Conservation (phyloP, 2,329 filamentous ascomycete genomes). For the Fusarium torreyae region DNA sequence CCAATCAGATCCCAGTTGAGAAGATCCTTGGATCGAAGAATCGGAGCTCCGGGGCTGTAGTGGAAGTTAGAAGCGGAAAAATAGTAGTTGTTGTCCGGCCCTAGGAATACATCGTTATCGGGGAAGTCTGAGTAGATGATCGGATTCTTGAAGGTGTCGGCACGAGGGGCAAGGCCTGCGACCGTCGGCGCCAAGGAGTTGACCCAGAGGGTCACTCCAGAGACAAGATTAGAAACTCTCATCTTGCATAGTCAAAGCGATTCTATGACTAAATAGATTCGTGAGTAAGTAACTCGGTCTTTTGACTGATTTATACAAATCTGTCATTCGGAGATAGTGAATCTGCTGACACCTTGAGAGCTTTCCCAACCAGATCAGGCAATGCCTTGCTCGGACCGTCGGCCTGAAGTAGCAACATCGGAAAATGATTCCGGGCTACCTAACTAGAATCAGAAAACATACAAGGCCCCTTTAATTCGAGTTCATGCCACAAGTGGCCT, state of each 20-base stretch:
- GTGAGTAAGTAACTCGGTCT: accelerated
- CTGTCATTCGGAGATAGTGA: not conserved
- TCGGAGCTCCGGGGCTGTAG: slow-evolving; percentile 69
- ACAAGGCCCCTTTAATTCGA: not conserved
- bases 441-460: slow-evolving; percentile 4
- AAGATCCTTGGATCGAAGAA: slow-evolving; percentile 69
- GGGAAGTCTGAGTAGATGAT: slow-evolving; percentile 70
- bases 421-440: slow-evolving; percentile 10
- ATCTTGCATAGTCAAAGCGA: not conserved
- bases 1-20: slow-evolving; percentile 65
- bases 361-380: not conserved
- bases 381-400: slow-evolving; percentile 4
- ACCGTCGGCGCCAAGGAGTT: not conserved
- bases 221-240: not conserved
- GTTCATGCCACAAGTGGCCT: not conserved
- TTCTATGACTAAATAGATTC: not conserved
- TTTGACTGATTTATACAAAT: not conserved
- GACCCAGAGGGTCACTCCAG: not conserved
- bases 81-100: slow-evolving; percentile 66
- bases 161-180: slow-evolving; percentile 5
- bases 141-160: slow-evolving; percentile 57
- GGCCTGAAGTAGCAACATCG: slow-evolving; percentile 29
- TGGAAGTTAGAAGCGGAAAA: slow-evolving; percentile 70
- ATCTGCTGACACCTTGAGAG: no score
- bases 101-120: slow-evolving; percentile 68